Base-by-base conservation (phyloP, 2,329 filamentous ascomycete genomes). In the Alternaria metachromatica region DNA sequence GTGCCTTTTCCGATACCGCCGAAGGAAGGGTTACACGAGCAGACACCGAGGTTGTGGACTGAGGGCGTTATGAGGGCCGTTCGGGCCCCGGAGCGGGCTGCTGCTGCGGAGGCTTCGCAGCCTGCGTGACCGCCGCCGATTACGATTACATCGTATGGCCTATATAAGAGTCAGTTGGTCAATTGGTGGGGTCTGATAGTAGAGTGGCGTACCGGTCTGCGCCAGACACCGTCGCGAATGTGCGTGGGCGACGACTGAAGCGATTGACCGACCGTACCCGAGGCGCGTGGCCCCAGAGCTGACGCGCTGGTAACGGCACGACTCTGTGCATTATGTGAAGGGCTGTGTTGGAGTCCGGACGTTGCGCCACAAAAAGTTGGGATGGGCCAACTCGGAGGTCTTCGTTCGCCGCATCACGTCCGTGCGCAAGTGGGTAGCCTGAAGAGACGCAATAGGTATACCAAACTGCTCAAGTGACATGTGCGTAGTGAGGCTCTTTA, bases 1-100 rank as follows among this genome's bases (percentile, higher is more conserved):
- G 93, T 98, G 15, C 96, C 96, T 79, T 99, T 99, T 48, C 96
- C 96, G 72, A 99, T 98, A n/a, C 96, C 96, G 43, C 96, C 96
- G 76, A 99, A 97, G 68, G 93, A 97, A 2, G 95, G 95, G 78
- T 98, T 98, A 83, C 95, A 98, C 37, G 94, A 97, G 82, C 95
- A 98, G 28, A 96, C 93, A 59, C 95, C 95, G 20, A 98, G 89
- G 72, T 97, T 97, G 63, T 94, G 90, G 62, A 93, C 81, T 64
- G 92, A 93, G 3, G 95, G 96, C 2, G 96, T 99, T 53, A 99
- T 86, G 69, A 99, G 87, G 2, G 92, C 95, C 45, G 96, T 98
- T 73, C 90, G 89, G 54, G 95, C 96, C 56, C 96, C 96, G 15
- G 92, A 88, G 74, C 96, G 89, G 48, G 96, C 96, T 13, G 96